Evolutionary conservation across 139 green algal species (phyloP), one percentile per base, ranked within the genome.

Genomic region (Chlamydomonas incerta): DNA sequence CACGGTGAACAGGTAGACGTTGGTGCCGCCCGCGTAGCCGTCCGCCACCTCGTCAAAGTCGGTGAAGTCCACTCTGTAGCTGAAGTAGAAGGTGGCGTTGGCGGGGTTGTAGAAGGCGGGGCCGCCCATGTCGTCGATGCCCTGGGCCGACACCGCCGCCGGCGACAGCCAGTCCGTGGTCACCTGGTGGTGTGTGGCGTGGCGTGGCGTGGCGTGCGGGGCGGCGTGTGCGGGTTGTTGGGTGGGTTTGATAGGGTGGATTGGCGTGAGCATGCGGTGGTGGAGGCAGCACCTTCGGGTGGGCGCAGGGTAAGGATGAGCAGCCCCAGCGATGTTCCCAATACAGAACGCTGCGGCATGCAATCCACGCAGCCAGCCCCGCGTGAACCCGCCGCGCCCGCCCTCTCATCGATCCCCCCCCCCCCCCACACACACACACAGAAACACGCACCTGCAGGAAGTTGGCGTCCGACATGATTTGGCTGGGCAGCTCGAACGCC

Each of bases 21-120:
- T 85, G 31, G 31, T 66, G 33, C 80, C 80, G 66, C 67, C 67
- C 2, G 52, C n/a, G 31, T 60, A 85, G 24, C 33, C 66, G 1
- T 24, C 28, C 5, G 66, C 15, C n/a, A 76, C 23, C 33, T 85
- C 66, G 24, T 85, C 80, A 52, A 85, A 85, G 31, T 41, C 57
- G 33, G 17, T 13, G 23, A 85, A 85, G 33, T 35, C 15, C 31
- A 70, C 15, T 6, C 80, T 67, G 50, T 85, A 85, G 13, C 66
- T 77, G 28, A 76, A 57, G 3, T 77, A 26, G 67, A 85, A 85
- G 47, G 63, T 66, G n/a, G 77, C 77, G 77, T 69, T 83, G 23
- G 77, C 4, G 1, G 77, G 63, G 47, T 24, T 55, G 77, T 83
- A 83, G 33, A 52, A 83, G 29, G 29, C 18, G 14, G 35, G 46